A percentile compares a stretch with the other conserved stretches of the same genome.
These are phyloP conservation scores for Eleusine coracana DNA, from an alignment of 176 grass and related monocot species.

Conservation along the genomic window DNA sequence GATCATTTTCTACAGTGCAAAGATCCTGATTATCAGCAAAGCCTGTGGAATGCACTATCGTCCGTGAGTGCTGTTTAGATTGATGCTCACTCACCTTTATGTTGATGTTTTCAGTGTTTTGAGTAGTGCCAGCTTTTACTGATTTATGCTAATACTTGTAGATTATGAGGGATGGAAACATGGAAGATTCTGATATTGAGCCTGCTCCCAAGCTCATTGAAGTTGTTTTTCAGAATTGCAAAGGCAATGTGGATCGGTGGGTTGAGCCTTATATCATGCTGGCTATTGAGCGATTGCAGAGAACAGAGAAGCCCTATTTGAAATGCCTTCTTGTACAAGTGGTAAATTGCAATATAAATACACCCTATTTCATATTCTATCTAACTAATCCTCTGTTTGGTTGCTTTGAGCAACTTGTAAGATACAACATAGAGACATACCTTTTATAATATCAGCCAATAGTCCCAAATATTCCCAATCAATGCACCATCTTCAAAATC, in stretches of 20 bases:
- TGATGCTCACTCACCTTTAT: neutral
- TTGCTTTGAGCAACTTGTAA: conserved; percentile 12
- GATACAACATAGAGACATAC: neutral
- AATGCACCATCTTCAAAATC: neutral
- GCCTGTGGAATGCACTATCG: conserved; percentile 76
- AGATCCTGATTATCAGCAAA: conserved; percentile 89
- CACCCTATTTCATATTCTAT: neutral
- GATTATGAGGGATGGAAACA: conserved; percentile 82
- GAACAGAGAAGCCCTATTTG: conserved; percentile 65
- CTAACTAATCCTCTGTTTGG: neutral
- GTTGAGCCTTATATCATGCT: conserved; percentile 74
- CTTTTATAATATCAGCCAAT: neutral
- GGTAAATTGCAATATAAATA: conserved; percentile 46
- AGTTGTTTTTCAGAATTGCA: conserved; percentile 92
- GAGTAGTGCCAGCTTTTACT: conserved; percentile 10
- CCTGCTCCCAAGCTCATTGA: conserved; percentile 89
- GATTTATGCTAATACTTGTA: conserved; percentile 36
- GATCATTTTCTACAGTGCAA: conserved; percentile 81
- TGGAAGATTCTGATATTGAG: conserved; percentile 88
- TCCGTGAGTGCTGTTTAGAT: conserved; percentile 49
- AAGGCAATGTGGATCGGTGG: conserved; percentile 83
- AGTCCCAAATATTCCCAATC: neutral
- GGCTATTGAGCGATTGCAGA: conserved; percentile 68
- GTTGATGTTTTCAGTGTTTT: neutral
- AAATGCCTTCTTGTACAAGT: conserved; percentile 90